Percentiles rank a stretch among this genome's conserved stretches.
phyloP scores from a whole-genome alignment of 2,329 filamentous ascomycete genomes.

The Dryadomyces quercus-mongolicae region DNA sequence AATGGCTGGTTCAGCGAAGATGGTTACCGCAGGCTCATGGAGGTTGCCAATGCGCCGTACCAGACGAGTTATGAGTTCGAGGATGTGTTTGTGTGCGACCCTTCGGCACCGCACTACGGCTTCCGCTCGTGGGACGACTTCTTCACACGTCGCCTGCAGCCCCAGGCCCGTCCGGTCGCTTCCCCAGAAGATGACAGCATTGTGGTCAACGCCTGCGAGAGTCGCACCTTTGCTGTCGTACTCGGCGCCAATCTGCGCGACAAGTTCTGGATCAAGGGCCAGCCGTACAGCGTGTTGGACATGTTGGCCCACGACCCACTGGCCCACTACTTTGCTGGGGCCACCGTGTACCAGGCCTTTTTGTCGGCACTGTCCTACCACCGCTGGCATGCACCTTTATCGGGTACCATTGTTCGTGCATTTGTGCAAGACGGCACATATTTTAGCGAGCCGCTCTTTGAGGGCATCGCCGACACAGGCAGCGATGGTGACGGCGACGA shows the following conservation, averaged over 20 bases:
- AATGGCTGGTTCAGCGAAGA: slow-evolving; percentile 44
- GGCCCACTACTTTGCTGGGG: slow-evolving; percentile 43
- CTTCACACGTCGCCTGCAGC: slow-evolving; percentile 48
- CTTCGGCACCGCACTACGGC: slow-evolving; percentile 39
- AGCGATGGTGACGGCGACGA: neutral
- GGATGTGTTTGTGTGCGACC: slow-evolving; percentile 49
- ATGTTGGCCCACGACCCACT: slow-evolving; percentile 48
- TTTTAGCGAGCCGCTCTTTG: slow-evolving; percentile 44
- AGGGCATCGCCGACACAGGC: slow-evolving; percentile 16
- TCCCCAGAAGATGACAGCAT: slow-evolving; percentile 37
- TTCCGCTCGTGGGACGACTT: slow-evolving; percentile 59
- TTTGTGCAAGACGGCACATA: slow-evolving; percentile 54
- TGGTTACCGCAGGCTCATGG: slow-evolving; percentile 33
- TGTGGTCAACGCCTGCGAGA: slow-evolving; percentile 55
- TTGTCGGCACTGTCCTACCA: slow-evolving; percentile 57
- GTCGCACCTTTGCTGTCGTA: slow-evolving; percentile 40
- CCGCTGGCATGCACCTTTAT: slow-evolving; percentile 59
- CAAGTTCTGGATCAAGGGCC: slow-evolving; percentile 56
- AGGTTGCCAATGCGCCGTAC: slow-evolving; percentile 35
- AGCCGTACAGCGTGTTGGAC: slow-evolving; percentile 53
- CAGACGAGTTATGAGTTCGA: slow-evolving; percentile 36
- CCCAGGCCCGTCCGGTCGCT: slow-evolving; percentile 44
- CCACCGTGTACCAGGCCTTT: slow-evolving; percentile 60
- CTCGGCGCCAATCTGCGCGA: slow-evolving; percentile 41
- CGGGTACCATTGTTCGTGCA: slow-evolving; percentile 44